Evolutionary conservation across 2,329 filamentous ascomycete species (phyloP).

Genomic region (Colletotrichum sidae): DNA sequence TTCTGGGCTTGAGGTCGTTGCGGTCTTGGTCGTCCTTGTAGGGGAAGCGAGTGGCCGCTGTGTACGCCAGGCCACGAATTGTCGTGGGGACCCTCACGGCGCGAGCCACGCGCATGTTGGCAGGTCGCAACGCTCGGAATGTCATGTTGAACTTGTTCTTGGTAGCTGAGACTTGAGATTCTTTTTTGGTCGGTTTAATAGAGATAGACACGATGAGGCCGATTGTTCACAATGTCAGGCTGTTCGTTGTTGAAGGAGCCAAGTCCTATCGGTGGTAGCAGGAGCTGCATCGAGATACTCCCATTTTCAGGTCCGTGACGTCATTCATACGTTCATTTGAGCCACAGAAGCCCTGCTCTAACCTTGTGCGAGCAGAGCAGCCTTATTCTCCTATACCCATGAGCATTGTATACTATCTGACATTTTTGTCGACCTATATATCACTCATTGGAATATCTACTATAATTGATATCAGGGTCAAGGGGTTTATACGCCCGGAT

Average conservation of each 20-base stretch:
- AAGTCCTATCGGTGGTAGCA: background rate
- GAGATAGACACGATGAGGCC: background rate
- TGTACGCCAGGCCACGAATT: constrained; percentile 48
- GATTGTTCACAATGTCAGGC: background rate
- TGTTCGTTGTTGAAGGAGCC: no score
- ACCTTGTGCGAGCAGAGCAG: no score
- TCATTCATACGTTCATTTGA: constrained; percentile 28
- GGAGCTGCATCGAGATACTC: constrained; percentile 9
- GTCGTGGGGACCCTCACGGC: constrained; percentile 21
- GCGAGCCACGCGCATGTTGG: constrained; percentile 11
- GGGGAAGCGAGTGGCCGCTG: constrained; percentile 43
- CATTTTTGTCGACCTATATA: no score
- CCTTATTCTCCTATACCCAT: no score
- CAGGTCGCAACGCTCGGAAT: constrained; percentile 20
- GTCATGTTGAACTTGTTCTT: constrained; percentile 24
- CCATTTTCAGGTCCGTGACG: constrained; percentile 13
- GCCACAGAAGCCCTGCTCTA: no score
- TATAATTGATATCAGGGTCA: no score
- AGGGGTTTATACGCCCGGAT: no score
- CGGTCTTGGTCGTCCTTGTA: constrained; percentile 69
- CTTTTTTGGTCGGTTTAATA: background rate
- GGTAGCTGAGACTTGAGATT: background rate
- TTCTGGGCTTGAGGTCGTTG: constrained; percentile 72
- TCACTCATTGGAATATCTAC: no score
- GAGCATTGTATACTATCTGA: no score